Base-by-base conservation (phyloP, 768 basidiomycete genomes). In the Crepidotus variabilis region DNA sequence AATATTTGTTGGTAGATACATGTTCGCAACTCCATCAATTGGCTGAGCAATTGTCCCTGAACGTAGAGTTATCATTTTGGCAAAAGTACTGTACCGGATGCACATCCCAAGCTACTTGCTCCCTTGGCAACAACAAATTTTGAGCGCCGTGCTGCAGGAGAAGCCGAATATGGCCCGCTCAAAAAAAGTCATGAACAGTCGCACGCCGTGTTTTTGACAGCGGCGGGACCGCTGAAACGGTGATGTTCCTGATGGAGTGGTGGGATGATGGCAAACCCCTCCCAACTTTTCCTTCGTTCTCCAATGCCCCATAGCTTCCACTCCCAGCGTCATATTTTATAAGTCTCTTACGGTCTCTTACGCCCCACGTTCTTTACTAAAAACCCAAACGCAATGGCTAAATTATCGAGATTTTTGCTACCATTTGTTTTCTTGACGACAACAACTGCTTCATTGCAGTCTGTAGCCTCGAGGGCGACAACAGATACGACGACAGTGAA, bases 401-500 rank as follows among this genome's bases (percentile, higher is more conserved):
- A 20, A 14, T 14, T 43, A 16, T 43, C 18, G 39, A 43, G 11
- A 3, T 4, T 43, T 39, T 49, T 56, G 13, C 49, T 23, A 36
- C 45, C 50, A 13, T 51, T 18, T 49, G 54, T 51, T 48, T 54
- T 62, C 23, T 57, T 63, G 24, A 52, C 57, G 21, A 47, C 45
- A 16, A 47, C 55, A 21, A 52, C 59, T n/a, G 48, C 28, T 33
- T 24, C 21, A 8, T 16, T 35, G 22, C 18, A 24, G 21, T 43
- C 55, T 16, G 33, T 35, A 8, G 35, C 49, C 7, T 21, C 24
- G 47, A 28, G 20, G 47, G 20, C 47, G 20, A 5, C 14, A 23
- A 33, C 28, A 34, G 18, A 59, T 47, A 61, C 59, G 35, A 55
- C 62, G 2, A 60, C 61, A 36, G 68, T 75, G 22, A 64, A 71